Evolutionary conservation across 306 rosid genomes (phyloP).

Genomic region (Hippophae tibetana): DNA sequence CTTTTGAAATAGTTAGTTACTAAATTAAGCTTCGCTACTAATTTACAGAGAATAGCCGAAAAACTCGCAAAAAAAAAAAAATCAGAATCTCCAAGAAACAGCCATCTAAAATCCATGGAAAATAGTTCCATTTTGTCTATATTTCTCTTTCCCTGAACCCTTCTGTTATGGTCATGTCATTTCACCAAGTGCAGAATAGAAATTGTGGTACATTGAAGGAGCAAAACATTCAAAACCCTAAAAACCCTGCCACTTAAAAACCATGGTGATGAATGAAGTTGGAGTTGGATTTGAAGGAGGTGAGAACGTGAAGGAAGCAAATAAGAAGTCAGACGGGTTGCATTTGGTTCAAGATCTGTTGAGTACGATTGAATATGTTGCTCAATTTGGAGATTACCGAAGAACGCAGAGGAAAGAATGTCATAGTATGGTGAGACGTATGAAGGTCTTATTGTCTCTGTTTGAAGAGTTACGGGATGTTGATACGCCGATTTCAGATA

Average conservation of each 20-base stretch:
- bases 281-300: slow-evolving; percentile 13
- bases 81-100: slow-evolving; percentile 7
- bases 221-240: neutral
- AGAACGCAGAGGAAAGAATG: slow-evolving; percentile 50
- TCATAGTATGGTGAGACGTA: slow-evolving; percentile 43
- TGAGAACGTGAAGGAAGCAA: slow-evolving; percentile 17
- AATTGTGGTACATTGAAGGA: neutral
- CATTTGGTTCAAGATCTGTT: slow-evolving; percentile 27
- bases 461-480: slow-evolving; percentile 58
- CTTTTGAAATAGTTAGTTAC: slow-evolving; percentile 11
- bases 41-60: slow-evolving; percentile 12
- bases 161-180: neutral
- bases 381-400: slow-evolving; percentile 52
- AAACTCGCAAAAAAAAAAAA: slow-evolving; percentile 19
- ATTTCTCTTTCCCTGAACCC: slow-evolving; percentile 5
- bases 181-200: neutral
- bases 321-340: slow-evolving; percentile 4
- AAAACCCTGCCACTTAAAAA: neutral
- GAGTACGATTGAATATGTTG: slow-evolving; percentile 42
- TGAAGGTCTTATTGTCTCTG: slow-evolving; percentile 53
- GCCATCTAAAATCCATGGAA: slow-evolving; percentile 8
- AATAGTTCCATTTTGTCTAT: slow-evolving; percentile 18
- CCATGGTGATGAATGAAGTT: slow-evolving; percentile 33
- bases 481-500: slow-evolving; percentile 20
- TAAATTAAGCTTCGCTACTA: slow-evolving; percentile 14